Evolutionary conservation across 306 rosid species (phyloP).

Genomic region (Lotus japonicus): DNA sequence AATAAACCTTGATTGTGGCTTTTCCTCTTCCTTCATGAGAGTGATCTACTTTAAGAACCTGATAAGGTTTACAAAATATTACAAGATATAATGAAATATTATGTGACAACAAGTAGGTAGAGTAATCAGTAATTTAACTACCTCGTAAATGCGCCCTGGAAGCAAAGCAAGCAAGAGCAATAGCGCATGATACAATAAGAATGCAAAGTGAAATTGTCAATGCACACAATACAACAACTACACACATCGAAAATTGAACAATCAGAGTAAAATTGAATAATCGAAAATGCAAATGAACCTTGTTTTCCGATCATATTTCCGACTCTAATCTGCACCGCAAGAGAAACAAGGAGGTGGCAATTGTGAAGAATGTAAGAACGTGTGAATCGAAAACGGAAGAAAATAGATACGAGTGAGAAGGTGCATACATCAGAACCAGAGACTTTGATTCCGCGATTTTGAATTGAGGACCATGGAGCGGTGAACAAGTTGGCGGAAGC

Average conservation of each 20-base stretch:
- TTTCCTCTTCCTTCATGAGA: slow-evolving; percentile 98
- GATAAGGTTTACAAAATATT: not conserved
- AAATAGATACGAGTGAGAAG: not conserved
- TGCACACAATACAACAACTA: not conserved
- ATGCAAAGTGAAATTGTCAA: slow-evolving; percentile 19
- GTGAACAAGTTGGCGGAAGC: slow-evolving; percentile 18
- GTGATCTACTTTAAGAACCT: slow-evolving; percentile 89
- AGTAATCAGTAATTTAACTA: slow-evolving; percentile 1
- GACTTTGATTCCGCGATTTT: slow-evolving; percentile 53
- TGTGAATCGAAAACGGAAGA: not conserved
- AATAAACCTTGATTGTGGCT: slow-evolving; percentile 81
- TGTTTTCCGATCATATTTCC: slow-evolving; percentile 74
- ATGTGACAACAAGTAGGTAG: not conserved
- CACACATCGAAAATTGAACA: not conserved
- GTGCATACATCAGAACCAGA: slow-evolving; percentile 64
- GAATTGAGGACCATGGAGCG: slow-evolving; percentile 60
- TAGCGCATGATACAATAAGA: not conserved
- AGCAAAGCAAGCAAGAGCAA: slow-evolving; percentile 6
- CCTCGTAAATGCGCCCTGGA: slow-evolving; percentile 83
- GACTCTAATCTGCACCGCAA: slow-evolving; percentile 54
- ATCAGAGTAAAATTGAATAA: not conserved
- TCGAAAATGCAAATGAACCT: slow-evolving; percentile 39
- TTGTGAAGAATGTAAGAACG: not conserved
- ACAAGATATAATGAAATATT: not conserved
- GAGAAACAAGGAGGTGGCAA: not conserved